Evolutionary conservation across 2,329 filamentous ascomycete species (phyloP).

Genomic region (Fusarium algeriense): DNA sequence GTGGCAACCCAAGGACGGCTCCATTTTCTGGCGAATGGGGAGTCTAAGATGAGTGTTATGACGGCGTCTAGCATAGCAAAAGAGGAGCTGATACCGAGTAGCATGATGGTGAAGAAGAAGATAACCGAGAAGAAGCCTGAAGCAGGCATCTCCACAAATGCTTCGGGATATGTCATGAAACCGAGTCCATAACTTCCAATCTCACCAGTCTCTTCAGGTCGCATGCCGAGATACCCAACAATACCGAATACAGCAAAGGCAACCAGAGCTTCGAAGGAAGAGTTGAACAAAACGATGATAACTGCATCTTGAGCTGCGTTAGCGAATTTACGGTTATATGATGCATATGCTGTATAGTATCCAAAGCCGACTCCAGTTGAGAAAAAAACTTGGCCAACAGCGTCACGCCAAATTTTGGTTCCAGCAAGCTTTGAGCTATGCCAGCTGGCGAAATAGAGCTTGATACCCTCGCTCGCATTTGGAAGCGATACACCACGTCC

Average conservation of each 20-base stretch:
- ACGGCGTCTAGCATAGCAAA: neutral
- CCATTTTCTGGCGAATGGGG: neutral
- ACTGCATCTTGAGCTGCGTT: neutral
- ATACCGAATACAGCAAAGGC: neutral
- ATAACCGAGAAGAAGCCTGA: neutral
- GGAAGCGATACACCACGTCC: neutral
- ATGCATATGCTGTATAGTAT: neutral
- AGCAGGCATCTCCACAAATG: neutral
- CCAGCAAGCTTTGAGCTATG: neutral
- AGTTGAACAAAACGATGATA: neutral
- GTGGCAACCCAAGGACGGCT: neutral
- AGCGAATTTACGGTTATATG: neutral
- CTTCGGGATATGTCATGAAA: neutral
- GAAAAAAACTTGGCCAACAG: neutral
- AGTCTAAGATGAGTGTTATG: neutral
- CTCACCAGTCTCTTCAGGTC: neutral
- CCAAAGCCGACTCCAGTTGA: neutral
- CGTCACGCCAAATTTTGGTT: neutral
- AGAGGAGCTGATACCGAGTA: neutral
- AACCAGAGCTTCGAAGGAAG: neutral
- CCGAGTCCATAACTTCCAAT: neutral
- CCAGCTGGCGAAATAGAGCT: neutral
- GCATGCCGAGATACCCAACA: neutral
- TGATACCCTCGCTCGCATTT: neutral
- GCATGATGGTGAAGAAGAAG: neutral